Evolutionary conservation across 192 early-diverging fungal genomes (phyloP), one percentile per base, ranked within the genome.

Genomic region (Jimgerdemannia lactiflua): DNA sequence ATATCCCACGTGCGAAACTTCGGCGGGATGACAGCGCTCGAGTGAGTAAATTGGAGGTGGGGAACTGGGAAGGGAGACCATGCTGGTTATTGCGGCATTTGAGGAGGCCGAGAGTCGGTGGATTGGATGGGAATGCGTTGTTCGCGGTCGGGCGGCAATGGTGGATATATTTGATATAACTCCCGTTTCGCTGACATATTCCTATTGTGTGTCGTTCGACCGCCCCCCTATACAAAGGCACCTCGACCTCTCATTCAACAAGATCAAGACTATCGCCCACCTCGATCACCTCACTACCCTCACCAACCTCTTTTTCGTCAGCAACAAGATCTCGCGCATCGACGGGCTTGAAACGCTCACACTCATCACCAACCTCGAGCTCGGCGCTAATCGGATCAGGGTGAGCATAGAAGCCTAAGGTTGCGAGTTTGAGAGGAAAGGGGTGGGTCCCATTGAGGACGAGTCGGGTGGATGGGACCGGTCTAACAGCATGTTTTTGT

Each of bases 161-260:
- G 1, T 29, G 29, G 29, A 29, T 29, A n/a, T n/a, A n/a, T n/a
- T n/a, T 7, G 44, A 42, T 4, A 44, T 40, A 29, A 29, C 29
- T 29, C 29, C 29, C 29, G 0, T 29, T 29, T 29, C 29, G 29
- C 29, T 29, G 29, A 29, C 29, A 29, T 29, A 29, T 29, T 29
- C 29, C 29, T 29, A 29, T 29, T 29, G 29, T 29, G 29, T 29
- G 29, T 29, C 29, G 29, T 29, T 1, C 14, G 11, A 10, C 8
- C 29, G 29, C 29, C 29, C 29, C n/a, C 29, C 29, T 29, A 29
- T 29, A 67, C 64, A 42, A 65, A 85, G 82, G 40, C 77, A 75
- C 2, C 84, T 98, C 63, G 98, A 99, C 75, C 82, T 99, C 70
- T 98, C 96, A 4, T 99, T 97, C 86, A 99, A 99, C 85, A 96